These are phyloP conservation scores for Chaetomiaceae sp. DNA, from an alignment of 2,329 filamentous ascomycete species.

Conservation along the genomic window DNA sequence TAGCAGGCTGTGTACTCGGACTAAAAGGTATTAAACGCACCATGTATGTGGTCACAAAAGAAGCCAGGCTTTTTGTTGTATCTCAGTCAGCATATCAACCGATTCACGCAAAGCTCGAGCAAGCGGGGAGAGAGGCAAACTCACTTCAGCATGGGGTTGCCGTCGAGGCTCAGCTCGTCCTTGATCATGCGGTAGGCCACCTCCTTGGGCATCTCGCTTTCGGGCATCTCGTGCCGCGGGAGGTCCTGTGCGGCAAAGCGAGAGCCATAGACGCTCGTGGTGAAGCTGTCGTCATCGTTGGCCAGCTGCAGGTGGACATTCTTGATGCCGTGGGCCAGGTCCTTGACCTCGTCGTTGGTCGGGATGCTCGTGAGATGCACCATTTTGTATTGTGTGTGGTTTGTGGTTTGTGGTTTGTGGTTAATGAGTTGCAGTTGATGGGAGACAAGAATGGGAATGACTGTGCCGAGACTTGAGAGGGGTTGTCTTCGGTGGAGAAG, in stretches of 20 bases:
- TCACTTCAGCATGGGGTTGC: slow-evolving; percentile 81
- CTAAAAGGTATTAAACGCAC: too few relatives aligned
- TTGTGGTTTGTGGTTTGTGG: neutral
- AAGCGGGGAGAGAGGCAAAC: too few relatives aligned
- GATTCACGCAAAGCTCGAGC: neutral
- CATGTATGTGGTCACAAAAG: slow-evolving; percentile 96
- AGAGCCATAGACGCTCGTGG: slow-evolving; percentile 82
- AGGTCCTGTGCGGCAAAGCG: slow-evolving; percentile 76
- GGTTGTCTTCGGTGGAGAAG: too few relatives aligned
- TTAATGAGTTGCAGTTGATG: neutral
- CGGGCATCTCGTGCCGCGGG: slow-evolving; percentile 80
- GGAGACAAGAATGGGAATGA: neutral
- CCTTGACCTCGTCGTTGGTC: slow-evolving; percentile 26
- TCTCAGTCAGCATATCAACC: neutral
- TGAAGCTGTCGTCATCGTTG: slow-evolving; percentile 55
- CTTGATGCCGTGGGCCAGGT: slow-evolving; percentile 35
- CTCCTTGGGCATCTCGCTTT: slow-evolving; percentile 82
- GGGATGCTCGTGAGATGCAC: slow-evolving; percentile 47
- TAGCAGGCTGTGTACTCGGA: too few relatives aligned
- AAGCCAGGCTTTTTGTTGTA: slow-evolving; percentile 60
- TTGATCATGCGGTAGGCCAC: slow-evolving; percentile 97
- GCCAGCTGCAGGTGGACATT: slow-evolving; percentile 45
- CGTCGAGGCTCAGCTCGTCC: slow-evolving; percentile 87
- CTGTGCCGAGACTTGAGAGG: neutral
- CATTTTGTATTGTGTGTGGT: slow-evolving; percentile 42